Evolutionary conservation across 2,329 filamentous ascomycete species (phyloP), one percentile per base, ranked within the genome.

Genomic region (Lecanicillium sp.): DNA sequence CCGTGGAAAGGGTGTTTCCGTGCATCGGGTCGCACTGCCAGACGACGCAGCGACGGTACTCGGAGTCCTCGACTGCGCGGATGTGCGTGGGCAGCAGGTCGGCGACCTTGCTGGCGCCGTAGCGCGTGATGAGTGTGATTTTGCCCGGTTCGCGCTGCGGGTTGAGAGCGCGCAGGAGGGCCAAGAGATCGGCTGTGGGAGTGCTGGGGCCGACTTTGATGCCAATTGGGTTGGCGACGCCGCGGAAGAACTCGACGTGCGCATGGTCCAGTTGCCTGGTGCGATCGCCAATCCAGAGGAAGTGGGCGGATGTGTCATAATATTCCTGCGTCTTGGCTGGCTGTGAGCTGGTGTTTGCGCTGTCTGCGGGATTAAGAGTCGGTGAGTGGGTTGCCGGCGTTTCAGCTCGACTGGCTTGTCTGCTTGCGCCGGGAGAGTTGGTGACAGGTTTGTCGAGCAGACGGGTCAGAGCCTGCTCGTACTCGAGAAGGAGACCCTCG

Each of bases 21-120:
- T 98, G 92, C 92, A 98, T 98, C 16, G 92, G 92, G 63, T 98
- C 92, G 64, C 90, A 96, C 65, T 96, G 92, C 90, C 90, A 96
- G 51, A 95, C 86, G 4, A 94, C 87, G 16, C 62, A 64, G 36
- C 68, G 60, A 33, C 60, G 59, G 60, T 78, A 79, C 61, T 80
- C 87, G 41, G 84, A 89, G 51, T 72, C 72, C 59, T 92, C 83
- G 18, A 98, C 90, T 28, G 86, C 87, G 49, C 83, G 78, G 57
- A 98, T 96, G 62, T 96, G 92, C 8, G 67, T 71, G 0, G 88
- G 86, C 1, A 98, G 75, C 45, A 94, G 76, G 5, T 73, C 63
- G 35, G 77, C 69, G 30, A 98, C 86, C 49, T 84, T 85, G 30
- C 68, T 67, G 13, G 85, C 85, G 43, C 92, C 92, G 64, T 96